Evolutionary conservation across 208 protist species (phyloP).

Genomic region (Wallacemonas rigidus): DNA sequence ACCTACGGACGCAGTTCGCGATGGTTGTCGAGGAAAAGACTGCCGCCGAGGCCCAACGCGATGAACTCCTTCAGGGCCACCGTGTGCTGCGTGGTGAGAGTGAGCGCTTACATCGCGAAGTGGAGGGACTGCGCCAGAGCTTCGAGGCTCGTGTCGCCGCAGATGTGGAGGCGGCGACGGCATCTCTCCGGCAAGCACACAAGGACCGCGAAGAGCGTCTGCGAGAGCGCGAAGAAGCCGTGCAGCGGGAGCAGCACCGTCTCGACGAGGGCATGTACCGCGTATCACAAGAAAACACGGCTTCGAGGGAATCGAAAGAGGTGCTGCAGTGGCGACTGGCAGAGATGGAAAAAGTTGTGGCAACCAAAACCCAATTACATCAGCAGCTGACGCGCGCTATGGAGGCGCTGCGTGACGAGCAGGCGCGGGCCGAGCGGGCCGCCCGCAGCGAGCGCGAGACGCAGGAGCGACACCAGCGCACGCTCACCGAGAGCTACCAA

Average conservation of each 20-base stretch:
- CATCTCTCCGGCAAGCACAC: constrained; percentile 26
- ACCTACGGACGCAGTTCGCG: constrained; percentile 41
- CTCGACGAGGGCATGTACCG: constrained; percentile 27
- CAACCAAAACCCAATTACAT: constrained; percentile 18
- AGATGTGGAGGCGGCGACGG: constrained; percentile 21
- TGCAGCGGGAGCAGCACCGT: constrained; percentile 20
- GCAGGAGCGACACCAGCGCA: constrained; percentile 5
- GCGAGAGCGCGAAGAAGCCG: constrained; percentile 24
- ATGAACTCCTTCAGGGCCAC: constrained; percentile 38
- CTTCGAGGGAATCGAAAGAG: constrained; percentile 18
- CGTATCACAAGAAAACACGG: constrained; percentile 18
- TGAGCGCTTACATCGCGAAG: constrained; percentile 22
- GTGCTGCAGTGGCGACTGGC: constrained; percentile 19
- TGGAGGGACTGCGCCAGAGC: constrained; percentile 29
- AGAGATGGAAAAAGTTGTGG: constrained; percentile 22
- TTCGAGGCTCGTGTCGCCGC: constrained; percentile 18
- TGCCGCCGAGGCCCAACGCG: constrained; percentile 35
- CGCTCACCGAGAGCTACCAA: constrained; percentile 20
- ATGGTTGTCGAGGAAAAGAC: constrained; percentile 37
- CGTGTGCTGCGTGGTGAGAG: constrained; percentile 32
- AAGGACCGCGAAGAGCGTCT: constrained; percentile 44
- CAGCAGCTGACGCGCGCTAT: constrained; percentile 24
- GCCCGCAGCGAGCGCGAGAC: background rate
- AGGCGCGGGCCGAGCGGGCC: constrained; percentile 16
- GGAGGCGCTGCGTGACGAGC: constrained; percentile 22